phyloP scores from a whole-genome alignment of 2,329 filamentous ascomycete species.

The Eutypa lata region DNA sequence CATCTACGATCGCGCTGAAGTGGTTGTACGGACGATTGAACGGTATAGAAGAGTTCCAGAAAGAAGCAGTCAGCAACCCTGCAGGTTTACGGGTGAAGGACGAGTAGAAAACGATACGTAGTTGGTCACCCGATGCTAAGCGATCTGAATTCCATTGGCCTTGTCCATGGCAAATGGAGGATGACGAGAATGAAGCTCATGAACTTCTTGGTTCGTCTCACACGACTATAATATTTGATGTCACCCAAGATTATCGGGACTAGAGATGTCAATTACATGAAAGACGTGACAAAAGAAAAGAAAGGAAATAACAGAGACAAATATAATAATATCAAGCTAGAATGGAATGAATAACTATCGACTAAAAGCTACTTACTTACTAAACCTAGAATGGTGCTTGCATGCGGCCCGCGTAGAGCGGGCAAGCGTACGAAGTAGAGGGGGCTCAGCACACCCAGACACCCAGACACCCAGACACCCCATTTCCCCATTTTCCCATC shows the following conservation, averaged over 20 bases:
- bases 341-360: too few relatives aligned
- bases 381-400: background rate
- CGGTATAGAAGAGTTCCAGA: conserved; percentile 44
- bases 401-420: background rate
- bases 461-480: too few relatives aligned
- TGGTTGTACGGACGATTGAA: conserved; percentile 68
- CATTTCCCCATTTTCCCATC: background rate
- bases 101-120: conserved; percentile 7
- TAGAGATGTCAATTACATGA: too few relatives aligned
- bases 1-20: conserved; percentile 66
- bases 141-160: background rate
- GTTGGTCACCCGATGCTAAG: background rate
- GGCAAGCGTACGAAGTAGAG: background rate
- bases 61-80: conserved; percentile 27
- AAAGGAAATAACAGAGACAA: background rate
- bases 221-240: too few relatives aligned
- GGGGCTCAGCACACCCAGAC: too few relatives aligned
- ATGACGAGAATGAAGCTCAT: background rate
- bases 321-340: background rate
- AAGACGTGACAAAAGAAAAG: background rate
- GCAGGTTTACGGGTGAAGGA: conserved; percentile 14
- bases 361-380: background rate
- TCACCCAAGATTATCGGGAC: too few relatives aligned
- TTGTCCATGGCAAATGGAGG: background rate
- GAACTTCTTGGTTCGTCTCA: too few relatives aligned